phyloP scores from a whole-genome alignment of 2,329 filamentous ascomycete species.

The Neonectria coccinea region DNA sequence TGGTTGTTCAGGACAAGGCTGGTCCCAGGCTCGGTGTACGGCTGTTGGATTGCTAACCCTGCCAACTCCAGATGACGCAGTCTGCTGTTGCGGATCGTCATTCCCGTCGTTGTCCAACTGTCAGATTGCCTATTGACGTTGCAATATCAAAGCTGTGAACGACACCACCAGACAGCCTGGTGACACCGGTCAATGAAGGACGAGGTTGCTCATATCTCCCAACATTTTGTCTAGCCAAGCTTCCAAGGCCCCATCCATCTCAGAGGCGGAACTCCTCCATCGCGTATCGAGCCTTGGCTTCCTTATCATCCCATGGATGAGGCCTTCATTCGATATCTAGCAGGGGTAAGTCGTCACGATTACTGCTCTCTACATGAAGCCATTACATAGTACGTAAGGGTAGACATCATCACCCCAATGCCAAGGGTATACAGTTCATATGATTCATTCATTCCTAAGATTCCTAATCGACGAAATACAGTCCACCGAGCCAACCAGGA shows the following conservation, averaged over 20 bases:
- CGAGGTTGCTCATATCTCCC: not conserved
- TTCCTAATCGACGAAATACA: slow-evolving; percentile 25
- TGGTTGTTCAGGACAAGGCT: slow-evolving; percentile 1
- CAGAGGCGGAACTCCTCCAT: not conserved
- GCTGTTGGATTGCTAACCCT: slow-evolving; percentile 4
- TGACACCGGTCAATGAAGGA: slow-evolving; percentile 1
- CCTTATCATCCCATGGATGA: not conserved
- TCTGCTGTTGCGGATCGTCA: not conserved
- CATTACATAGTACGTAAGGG: not conserved
- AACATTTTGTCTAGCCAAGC: not conserved
- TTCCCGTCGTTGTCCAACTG: not conserved
- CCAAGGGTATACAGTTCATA: slow-evolving; percentile 1
- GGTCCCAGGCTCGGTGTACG: not conserved
- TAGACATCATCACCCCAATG: not conserved
- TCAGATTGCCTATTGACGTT: slow-evolving; percentile 3
- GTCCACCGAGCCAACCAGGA: slow-evolving; percentile 5
- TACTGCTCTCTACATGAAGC: not conserved
- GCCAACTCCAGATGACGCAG: not conserved
- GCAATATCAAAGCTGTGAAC: not conserved
- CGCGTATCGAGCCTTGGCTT: slow-evolving; percentile 8
- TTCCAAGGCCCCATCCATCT: not conserved
- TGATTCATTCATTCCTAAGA: slow-evolving; percentile 34
- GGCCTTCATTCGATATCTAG: slow-evolving; percentile 4
- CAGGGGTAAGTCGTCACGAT: not conserved
- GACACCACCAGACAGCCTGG: not conserved